Evolutionary conservation across 768 basidiomycete genomes (phyloP).

Genomic region (Tylopilus balloui): DNA sequence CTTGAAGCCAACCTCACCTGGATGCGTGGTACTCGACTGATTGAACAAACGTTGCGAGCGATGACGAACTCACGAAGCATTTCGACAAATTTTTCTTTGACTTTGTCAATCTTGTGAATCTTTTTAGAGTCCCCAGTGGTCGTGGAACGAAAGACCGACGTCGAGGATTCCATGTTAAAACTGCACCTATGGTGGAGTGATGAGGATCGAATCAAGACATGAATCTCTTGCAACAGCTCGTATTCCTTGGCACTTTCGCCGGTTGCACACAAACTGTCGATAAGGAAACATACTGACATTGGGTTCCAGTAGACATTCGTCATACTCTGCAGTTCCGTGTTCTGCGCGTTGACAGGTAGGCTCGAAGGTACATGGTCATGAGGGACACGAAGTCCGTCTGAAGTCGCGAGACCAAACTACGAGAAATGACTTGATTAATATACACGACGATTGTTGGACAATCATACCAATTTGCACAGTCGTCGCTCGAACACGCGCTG

Average conservation of each 20-base stretch:
- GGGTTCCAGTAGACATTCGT: too few species aligned
- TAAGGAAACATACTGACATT: too few species aligned
- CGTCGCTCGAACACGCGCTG: slow-evolving; percentile 1
- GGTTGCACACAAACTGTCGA: too few species aligned
- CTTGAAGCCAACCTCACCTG: slow-evolving; percentile 8
- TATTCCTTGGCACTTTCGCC: too few species aligned
- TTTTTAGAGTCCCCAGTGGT: background rate
- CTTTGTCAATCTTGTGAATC: background rate
- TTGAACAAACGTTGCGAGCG: too few species aligned
- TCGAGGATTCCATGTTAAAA: background rate
- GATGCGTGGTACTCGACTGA: background rate
- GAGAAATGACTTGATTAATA: background rate
- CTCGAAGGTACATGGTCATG: too few species aligned
- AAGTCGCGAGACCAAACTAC: background rate
- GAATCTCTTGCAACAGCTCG: too few species aligned
- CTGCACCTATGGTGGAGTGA: background rate
- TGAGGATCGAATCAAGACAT: background rate
- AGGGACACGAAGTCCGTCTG: background rate
- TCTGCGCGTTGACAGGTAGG: background rate
- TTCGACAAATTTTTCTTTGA: background rate
- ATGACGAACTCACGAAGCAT: slow-evolving; percentile 9
- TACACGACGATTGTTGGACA: background rate
- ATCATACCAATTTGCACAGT: background rate
- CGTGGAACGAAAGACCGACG: background rate
- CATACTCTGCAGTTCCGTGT: too few species aligned